Conservation (phyloP, 139 green algal species). For the Zygnema circumcarinatum region DNA sequence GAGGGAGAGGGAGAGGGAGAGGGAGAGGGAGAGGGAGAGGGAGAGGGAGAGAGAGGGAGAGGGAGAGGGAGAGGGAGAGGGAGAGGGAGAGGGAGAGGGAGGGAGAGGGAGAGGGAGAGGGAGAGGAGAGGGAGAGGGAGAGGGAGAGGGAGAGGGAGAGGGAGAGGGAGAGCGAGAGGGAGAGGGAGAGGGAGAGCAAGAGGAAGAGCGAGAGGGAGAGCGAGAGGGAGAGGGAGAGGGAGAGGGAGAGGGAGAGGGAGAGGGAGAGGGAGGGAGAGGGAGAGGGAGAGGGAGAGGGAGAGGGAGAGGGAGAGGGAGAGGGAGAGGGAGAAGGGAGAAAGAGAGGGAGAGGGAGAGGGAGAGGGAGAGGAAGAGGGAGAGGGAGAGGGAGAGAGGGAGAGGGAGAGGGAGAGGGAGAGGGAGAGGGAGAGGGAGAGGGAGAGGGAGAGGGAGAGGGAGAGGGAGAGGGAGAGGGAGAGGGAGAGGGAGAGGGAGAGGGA, state of each 20-base stretch:
- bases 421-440: slow-evolving; percentile 10
- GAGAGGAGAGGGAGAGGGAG: neutral
- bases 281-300: slow-evolving; percentile 21
- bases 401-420: neutral
- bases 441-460: slow-evolving; percentile 14
- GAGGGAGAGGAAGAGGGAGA: neutral
- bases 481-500: slow-evolving; percentile 18
- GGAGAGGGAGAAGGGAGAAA: neutral
- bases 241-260: slow-evolving; percentile 31
- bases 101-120: neutral
- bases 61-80: neutral
- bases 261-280: slow-evolving; percentile 26
- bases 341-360: neutral
- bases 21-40: neutral
- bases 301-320: neutral
- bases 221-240: slow-evolving; percentile 16
- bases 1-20: neutral
- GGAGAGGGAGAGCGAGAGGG: neutral
- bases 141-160: neutral
- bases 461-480: neutral
- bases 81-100: slow-evolving; percentile 5
- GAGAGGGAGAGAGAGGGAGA: neutral
- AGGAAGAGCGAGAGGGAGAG: slow-evolving; percentile 7
- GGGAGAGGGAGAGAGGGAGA: slow-evolving; percentile 8
- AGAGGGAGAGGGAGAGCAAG: neutral